phyloP scores from a whole-genome alignment of 2,329 filamentous ascomycete genomes.

The Pseudodiploospora longispora region DNA sequence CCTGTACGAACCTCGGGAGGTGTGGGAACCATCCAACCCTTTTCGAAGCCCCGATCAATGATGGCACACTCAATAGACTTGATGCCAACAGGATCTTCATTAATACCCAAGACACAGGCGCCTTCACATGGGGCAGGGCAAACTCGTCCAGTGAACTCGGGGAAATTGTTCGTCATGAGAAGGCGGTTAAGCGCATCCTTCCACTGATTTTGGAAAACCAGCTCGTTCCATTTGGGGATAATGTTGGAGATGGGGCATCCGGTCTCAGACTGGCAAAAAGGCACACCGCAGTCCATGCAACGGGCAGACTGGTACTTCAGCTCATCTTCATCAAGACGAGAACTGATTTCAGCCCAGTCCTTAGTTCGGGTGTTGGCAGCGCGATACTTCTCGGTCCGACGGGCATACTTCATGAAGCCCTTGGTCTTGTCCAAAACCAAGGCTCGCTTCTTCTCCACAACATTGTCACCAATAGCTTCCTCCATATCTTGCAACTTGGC shows the following conservation, averaged over 20 bases:
- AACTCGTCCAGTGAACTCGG: slow-evolving; percentile 93
- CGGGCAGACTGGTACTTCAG: slow-evolving; percentile 94
- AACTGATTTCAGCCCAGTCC: slow-evolving; percentile 88
- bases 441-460: slow-evolving; percentile 81
- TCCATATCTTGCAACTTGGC: slow-evolving; percentile 77
- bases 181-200: slow-evolving; percentile 84
- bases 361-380: slow-evolving; percentile 74
- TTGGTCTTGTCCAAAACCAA: slow-evolving; percentile 95
- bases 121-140: slow-evolving; percentile 96
- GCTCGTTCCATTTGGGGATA: slow-evolving; percentile 92
- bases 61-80: slow-evolving; percentile 98
- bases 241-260: slow-evolving; percentile 96
- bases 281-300: slow-evolving; percentile 98
- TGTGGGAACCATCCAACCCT: slow-evolving; percentile 91
- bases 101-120: slow-evolving; percentile 92
- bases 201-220: slow-evolving; percentile 74
- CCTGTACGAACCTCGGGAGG: slow-evolving; percentile 74
- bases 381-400: slow-evolving; percentile 88
- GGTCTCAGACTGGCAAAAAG: slow-evolving; percentile 94
- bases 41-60: slow-evolving; percentile 94
- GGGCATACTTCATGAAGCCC: slow-evolving; percentile 96
- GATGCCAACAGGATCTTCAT: slow-evolving; percentile 93
- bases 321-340: slow-evolving; percentile 84
- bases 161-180: slow-evolving; percentile 97
- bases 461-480: slow-evolving; percentile 77